phyloP scores from a whole-genome alignment of 2,329 filamentous ascomycete genomes.

The Fusarium palustre region DNA sequence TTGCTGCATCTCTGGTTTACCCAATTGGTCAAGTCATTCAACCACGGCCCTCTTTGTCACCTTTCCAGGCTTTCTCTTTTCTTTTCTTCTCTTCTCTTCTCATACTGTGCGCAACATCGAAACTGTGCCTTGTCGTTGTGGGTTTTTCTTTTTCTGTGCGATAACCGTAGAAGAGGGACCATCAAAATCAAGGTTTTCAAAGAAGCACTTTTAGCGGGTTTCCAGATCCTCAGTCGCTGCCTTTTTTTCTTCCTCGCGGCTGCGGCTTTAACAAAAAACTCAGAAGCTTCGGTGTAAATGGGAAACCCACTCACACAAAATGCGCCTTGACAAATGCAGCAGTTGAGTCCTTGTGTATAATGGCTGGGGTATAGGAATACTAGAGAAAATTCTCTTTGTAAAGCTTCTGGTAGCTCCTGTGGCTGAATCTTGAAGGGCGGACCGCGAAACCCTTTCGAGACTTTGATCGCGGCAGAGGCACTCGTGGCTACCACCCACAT shows the following conservation, averaged over 20 bases:
- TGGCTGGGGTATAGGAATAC: not conserved
- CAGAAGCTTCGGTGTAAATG: not conserved
- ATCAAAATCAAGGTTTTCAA: slow-evolving; percentile 34
- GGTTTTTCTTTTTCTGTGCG: slow-evolving; percentile 10
- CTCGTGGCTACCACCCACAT: slow-evolving; percentile 33
- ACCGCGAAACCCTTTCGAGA: slow-evolving; percentile 21
- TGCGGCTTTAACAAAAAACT: slow-evolving; percentile 4
- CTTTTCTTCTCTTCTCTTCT: slow-evolving; percentile 2
- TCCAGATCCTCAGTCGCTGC: slow-evolving; percentile 18
- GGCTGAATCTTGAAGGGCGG: slow-evolving; percentile 31
- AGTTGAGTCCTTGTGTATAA: not conserved
- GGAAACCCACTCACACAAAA: slow-evolving; percentile 36
- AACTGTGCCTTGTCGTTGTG: slow-evolving; percentile 28
- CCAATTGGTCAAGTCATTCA: slow-evolving; percentile 22
- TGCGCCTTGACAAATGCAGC: slow-evolving; percentile 25
- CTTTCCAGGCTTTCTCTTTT: not conserved
- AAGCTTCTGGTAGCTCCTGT: not conserved
- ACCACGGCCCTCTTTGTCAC: slow-evolving; percentile 19
- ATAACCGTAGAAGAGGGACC: slow-evolving; percentile 9
- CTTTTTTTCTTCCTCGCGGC: too few relatives aligned
- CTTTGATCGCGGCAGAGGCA: slow-evolving; percentile 39
- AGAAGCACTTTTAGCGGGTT: slow-evolving; percentile 33
- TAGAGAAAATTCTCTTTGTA: slow-evolving; percentile 21
- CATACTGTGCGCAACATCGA: slow-evolving; percentile 37
- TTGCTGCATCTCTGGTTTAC: slow-evolving; percentile 17